phyloP scores from a whole-genome alignment of 73 alveolate genomes.

The Symbiodinium natans region DNA sequence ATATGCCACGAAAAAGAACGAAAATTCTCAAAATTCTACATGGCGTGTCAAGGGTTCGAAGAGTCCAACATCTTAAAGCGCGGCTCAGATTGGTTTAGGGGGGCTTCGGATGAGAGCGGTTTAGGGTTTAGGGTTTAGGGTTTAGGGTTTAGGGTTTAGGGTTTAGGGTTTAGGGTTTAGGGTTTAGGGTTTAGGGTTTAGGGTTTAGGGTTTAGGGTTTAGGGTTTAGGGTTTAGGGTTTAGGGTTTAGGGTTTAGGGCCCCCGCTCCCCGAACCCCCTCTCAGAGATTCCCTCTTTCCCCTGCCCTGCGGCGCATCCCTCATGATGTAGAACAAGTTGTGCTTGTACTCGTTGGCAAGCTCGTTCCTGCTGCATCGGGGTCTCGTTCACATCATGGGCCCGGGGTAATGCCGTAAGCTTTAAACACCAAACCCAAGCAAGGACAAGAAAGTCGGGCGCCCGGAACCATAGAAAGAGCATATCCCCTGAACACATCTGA shows the following conservation, averaged over 20 bases:
- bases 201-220: neutral
- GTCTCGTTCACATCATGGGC: too few species aligned
- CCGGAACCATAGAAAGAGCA: too few species aligned
- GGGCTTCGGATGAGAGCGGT: neutral
- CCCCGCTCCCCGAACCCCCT: too few species aligned
- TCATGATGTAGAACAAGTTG: slow-evolving; percentile 44
- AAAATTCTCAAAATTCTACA: too few species aligned
- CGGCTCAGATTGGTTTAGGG: too few species aligned
- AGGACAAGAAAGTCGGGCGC: too few species aligned
- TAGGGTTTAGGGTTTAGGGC: neutral
- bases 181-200: neutral
- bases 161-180: neutral
- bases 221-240: neutral
- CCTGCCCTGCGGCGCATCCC: slow-evolving; percentile 60
- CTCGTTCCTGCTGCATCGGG: slow-evolving; percentile 45
- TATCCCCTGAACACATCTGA: too few species aligned
- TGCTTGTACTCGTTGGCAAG: slow-evolving; percentile 92
- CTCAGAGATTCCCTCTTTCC: neutral
- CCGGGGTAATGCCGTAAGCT: too few species aligned
- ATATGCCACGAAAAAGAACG: too few species aligned
- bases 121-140: neutral
- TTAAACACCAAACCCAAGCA: too few species aligned
- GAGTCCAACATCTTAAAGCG: too few species aligned
- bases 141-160: neutral
- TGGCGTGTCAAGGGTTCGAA: too few species aligned